A percentile compares a stretch with the other conserved stretches of the same genome.
Evolutionary conservation across 1,139 yeast genomes (phyloP).

Genomic region (Lodderomyces margitis): DNA sequence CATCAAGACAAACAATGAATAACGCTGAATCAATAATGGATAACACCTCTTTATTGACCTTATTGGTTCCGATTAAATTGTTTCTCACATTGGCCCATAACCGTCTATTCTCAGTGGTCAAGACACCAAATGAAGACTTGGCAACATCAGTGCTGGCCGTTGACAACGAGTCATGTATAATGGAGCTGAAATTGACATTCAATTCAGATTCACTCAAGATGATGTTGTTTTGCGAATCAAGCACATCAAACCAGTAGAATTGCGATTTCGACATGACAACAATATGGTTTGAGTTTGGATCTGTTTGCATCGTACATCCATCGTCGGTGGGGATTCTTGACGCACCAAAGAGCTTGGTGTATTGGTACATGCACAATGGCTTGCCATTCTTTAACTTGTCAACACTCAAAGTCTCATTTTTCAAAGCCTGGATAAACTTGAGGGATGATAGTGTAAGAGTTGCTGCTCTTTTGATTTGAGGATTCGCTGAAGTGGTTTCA

Average conservation of each 20-base stretch:
- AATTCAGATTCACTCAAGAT: conserved; percentile 72
- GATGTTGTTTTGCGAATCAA: conserved; percentile 68
- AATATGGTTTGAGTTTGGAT: conserved; percentile 70
- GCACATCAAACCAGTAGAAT: conserved; percentile 90
- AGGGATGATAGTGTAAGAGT: conserved; percentile 74
- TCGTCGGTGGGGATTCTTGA: conserved; percentile 75
- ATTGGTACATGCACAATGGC: conserved; percentile 87
- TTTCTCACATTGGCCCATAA: conserved; percentile 79
- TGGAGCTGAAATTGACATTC: conserved; percentile 70
- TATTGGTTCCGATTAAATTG: conserved; percentile 37
- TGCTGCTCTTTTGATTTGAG: conserved; percentile 80
- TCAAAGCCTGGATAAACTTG: conserved; percentile 74
- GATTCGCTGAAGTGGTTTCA: conserved; percentile 50
- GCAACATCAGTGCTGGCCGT: conserved; percentile 68
- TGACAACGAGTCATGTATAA: conserved; percentile 65
- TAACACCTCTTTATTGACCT: conserved; percentile 66
- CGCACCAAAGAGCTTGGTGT: conserved; percentile 79
- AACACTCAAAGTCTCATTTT: conserved; percentile 72
- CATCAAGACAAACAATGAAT: conserved; percentile 80
- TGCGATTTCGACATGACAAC: conserved; percentile 85
- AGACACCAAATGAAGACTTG: conserved; percentile 80
- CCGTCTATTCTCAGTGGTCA: conserved; percentile 84
- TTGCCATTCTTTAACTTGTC: conserved; percentile 64
- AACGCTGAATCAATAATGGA: conserved; percentile 76
- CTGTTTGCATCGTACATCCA: conserved; percentile 86